Evolutionary conservation across 352 stramenopile species (phyloP), one percentile per base, ranked within the genome.

Genomic region (Phytopythium kandeliae): DNA sequence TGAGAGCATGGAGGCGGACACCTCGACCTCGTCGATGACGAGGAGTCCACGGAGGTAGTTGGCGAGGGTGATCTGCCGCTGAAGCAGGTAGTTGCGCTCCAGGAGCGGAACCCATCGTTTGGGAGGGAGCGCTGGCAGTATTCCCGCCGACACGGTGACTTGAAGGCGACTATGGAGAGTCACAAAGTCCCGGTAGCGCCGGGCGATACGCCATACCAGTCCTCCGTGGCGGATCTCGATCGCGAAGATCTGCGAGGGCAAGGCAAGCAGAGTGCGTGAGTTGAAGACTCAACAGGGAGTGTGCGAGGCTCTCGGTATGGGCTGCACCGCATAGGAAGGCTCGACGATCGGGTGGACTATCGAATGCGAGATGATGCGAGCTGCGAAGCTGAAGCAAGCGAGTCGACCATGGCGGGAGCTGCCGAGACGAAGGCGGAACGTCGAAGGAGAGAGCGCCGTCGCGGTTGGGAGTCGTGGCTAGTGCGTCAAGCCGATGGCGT

Each of bases 171-270:
- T 24, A 26, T 85, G 70, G 0, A 86, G 64, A 21, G 51, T 42
- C 5, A 49, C 60, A 61, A 86, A 86, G 11, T 76, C 67, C 11
- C 69, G 60, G 54, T 72, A 86, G 21, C 77, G 62, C 28, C 68
- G 55, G 5, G 63, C 36, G 25, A 86, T 72, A 30, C 57, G 48
- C 76, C 76, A 87, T 17, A 52, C 59, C 35, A 82, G 48, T 17
- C 69, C 50, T 13, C 60, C 59, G 16, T 82, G 58, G 7, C 45
- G 45, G 3, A 86, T 53, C 16, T 76, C 54, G 24, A 86, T 54
- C 12, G 57, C 62, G 42, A 79, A 88, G 2, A 74, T 55, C 74
- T 87, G 31, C 22, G 6, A 41, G 35, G 12, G 7, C 11, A 12
- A 42, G 35, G 17, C 19, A 35, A 19, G 45, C 22, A 50, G 24